These are phyloP conservation scores for Globisporangium ultimum DNA, from an alignment of 352 stramenopile genomes.

Conservation along the genomic window DNA sequence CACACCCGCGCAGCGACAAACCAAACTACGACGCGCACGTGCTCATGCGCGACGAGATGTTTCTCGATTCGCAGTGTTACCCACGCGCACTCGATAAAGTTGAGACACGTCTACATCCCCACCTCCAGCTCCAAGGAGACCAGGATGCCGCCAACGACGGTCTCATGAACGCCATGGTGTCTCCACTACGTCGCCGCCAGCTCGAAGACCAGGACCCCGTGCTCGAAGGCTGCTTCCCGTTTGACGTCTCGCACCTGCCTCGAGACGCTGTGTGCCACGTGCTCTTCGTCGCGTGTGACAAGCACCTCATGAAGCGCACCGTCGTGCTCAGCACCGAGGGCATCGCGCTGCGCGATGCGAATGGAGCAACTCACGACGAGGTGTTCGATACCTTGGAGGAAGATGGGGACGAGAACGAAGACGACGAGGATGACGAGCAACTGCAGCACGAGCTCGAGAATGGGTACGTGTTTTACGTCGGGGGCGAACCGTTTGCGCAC, in stretches of 20 bases:
- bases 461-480: conserved; percentile 46
- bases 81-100: too few species aligned
- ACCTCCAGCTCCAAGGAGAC: conserved; percentile 12
- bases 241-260: conserved; percentile 41
- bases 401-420: conserved; percentile 19
- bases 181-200: not conserved
- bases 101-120: not conserved
- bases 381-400: conserved; percentile 10
- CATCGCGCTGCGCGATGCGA: conserved; percentile 28
- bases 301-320: conserved; percentile 49
- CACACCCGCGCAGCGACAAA: conserved; percentile 45
- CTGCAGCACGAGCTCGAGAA: conserved; percentile 6
- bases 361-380: conserved; percentile 16
- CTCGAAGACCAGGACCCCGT: conserved; percentile 24
- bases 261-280: conserved; percentile 48
- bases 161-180: too few species aligned
- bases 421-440: conserved; percentile 27
- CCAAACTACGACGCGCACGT: conserved; percentile 44
- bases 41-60: conserved; percentile 39
- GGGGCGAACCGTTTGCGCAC: conserved; percentile 52
- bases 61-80: conserved; percentile 21
- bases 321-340: conserved; percentile 55
- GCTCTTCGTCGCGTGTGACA: conserved; percentile 58
- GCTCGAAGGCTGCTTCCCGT: conserved; percentile 32
- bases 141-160: not conserved